A percentile compares a stretch with the other conserved stretches of the same genome.
These are phyloP conservation scores for Xylaria sp. DNA, from an alignment of 495 filamentous ascomycete species.

Conservation along the genomic window DNA sequence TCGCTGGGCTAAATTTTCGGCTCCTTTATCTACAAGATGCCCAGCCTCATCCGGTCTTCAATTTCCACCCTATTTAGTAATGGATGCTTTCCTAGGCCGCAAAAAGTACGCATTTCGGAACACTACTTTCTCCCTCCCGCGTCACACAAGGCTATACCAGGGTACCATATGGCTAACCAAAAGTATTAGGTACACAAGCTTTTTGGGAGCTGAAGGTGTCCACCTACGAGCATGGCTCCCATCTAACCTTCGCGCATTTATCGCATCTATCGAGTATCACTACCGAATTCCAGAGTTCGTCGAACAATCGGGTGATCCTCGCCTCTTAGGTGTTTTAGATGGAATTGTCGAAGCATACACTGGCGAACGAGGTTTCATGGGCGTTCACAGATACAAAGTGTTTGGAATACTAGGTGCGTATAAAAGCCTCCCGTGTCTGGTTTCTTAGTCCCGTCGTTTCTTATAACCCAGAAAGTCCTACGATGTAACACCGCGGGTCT, in stretches of 20 bases:
- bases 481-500: no score
- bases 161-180: neutral
- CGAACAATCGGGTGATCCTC: conserved; percentile 50
- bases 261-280: conserved; percentile 57
- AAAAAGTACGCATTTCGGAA: neutral
- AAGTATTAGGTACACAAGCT: conserved; percentile 49
- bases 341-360: conserved; percentile 58
- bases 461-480: no score
- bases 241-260: conserved; percentile 58
- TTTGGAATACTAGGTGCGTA: conserved; percentile 61
- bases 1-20: conserved; percentile 57
- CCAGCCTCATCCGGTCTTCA: conserved; percentile 60
- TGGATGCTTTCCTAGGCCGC: conserved; percentile 42
- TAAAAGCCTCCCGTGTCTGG: no score
- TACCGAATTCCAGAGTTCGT: conserved; percentile 59
- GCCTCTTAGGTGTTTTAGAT: conserved; percentile 55
- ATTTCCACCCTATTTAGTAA: conserved; percentile 57
- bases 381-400: conserved; percentile 60
- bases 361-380: conserved; percentile 60
- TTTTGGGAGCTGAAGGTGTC: conserved; percentile 55
- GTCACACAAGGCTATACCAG: neutral
- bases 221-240: conserved; percentile 59
- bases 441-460: no score
- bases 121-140: neutral
- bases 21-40: conserved; percentile 56